These are phyloP conservation scores for Pyrus bretschneideri DNA, from an alignment of 306 rosid species.

Conservation along the genomic window DNA sequence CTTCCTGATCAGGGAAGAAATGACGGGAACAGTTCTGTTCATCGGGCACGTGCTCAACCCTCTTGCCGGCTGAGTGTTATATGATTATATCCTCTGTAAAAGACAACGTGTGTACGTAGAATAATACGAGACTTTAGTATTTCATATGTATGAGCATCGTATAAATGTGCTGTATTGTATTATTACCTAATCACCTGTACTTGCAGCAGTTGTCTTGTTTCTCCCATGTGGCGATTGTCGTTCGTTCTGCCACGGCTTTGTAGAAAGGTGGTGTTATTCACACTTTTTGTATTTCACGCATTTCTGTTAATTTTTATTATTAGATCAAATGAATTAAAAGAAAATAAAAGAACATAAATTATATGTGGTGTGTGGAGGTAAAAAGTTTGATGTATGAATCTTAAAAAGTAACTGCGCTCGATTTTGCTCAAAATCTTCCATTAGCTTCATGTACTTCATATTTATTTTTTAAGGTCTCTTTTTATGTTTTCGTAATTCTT, in stretches of 20 bases:
- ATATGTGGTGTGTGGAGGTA: too few relatives aligned
- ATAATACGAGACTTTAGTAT: background rate
- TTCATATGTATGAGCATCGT: background rate
- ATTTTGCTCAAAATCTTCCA: fast-evolving
- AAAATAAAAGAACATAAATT: too few relatives aligned
- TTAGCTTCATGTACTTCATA: too few relatives aligned
- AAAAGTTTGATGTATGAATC: too few relatives aligned
- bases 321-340: fast-evolving
- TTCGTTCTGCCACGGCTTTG: background rate
- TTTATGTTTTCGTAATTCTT: too few relatives aligned
- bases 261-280: too few relatives aligned
- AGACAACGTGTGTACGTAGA: background rate
- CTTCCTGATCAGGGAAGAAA: constrained; percentile 57
- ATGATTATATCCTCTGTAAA: background rate
- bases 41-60: constrained; percentile 74
- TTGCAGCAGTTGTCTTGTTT: background rate
- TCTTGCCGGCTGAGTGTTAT: constrained; percentile 23
- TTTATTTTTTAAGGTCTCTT: too few relatives aligned
- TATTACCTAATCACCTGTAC: background rate
- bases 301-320: too few relatives aligned
- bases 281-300: too few relatives aligned
- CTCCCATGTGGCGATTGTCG: background rate
- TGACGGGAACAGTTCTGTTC: constrained; percentile 59
- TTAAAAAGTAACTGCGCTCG: too few relatives aligned
- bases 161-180: background rate